Evolutionary conservation across 1,284 basidiomycete species (phyloP).

Genomic region (Prillingera fragicola): DNA sequence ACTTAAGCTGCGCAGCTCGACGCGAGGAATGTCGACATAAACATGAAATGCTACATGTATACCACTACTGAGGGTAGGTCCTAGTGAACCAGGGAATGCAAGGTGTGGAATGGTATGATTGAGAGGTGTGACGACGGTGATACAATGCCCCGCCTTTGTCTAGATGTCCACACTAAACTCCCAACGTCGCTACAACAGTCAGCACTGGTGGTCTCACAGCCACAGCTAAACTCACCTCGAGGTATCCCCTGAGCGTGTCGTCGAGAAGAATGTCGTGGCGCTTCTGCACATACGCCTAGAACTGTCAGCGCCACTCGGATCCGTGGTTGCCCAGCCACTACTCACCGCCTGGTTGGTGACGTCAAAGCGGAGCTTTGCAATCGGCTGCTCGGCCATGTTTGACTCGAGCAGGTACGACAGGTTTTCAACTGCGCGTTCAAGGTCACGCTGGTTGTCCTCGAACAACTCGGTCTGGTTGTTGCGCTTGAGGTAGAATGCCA

Average conservation of each 20-base stretch:
- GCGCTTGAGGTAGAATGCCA: constrained; percentile 86
- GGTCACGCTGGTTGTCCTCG: constrained; percentile 94
- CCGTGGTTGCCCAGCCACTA: too few species aligned
- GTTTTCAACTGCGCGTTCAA: constrained; percentile 92
- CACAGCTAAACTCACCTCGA: constrained; percentile 63
- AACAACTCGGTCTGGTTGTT: constrained; percentile 94
- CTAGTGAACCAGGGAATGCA: too few species aligned
- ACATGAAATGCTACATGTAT: too few species aligned
- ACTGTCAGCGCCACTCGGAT: not conserved
- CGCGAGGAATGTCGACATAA: too few species aligned
- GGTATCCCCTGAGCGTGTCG: constrained; percentile 85
- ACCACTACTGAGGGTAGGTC: too few species aligned
- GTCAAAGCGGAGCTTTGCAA: constrained; percentile 76
- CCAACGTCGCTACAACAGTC: constrained; percentile 48
- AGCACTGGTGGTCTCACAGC: not conserved
- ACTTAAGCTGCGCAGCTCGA: too few species aligned
- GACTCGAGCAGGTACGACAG: constrained; percentile 86
- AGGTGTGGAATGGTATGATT: too few species aligned
- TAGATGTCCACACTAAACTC: constrained; percentile 24
- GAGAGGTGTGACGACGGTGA: too few species aligned
- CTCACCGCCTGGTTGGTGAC: constrained; percentile 88
- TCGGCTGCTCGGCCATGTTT: constrained; percentile 74
- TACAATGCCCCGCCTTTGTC: too few species aligned
- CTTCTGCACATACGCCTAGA: constrained; percentile 88
- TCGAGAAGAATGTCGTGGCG: constrained; percentile 90